phyloP scores from a whole-genome alignment of 1,284 basidiomycete genomes.

The Malassezia vespertilionis region DNA sequence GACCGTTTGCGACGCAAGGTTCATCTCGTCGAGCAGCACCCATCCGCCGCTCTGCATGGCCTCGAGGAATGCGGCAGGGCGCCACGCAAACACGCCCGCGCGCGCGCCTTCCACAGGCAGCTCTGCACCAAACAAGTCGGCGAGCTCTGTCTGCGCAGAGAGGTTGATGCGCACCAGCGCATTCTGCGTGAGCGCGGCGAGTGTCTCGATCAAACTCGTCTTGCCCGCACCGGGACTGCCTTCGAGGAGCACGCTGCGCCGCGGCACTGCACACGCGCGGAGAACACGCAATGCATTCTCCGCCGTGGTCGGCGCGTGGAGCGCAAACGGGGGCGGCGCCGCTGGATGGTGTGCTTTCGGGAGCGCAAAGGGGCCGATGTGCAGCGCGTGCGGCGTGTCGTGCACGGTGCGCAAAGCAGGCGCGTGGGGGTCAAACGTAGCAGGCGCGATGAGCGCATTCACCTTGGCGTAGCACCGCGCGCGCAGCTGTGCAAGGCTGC shows the following conservation, averaged over 20 bases:
- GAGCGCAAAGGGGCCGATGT: constrained; percentile 68
- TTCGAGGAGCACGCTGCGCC: constrained; percentile 85
- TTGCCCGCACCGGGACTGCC: constrained; percentile 99
- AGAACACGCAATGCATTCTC: constrained; percentile 81
- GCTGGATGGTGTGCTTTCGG: constrained; percentile 52
- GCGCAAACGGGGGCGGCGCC: constrained; percentile 16
- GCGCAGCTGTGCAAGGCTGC: constrained; percentile 63
- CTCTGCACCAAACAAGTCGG: constrained; percentile 93
- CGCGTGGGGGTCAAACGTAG: constrained; percentile 18
- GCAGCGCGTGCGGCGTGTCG: constrained; percentile 49
- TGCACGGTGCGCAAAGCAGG: constrained; percentile 50
- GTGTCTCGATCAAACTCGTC: constrained; percentile 79
- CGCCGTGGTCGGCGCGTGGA: constrained; percentile 67
- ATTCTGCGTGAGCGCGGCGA: constrained; percentile 71
- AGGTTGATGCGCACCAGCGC: constrained; percentile 89
- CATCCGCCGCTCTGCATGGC: constrained; percentile 66
- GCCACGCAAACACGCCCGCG: constrained; percentile 92
- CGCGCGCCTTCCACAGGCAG: constrained; percentile 83
- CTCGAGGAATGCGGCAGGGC: constrained; percentile 85
- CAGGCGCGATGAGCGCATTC: constrained; percentile 48
- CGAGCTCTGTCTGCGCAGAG: constrained; percentile 94
- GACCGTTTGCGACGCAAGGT: constrained; percentile 78
- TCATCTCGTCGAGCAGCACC: constrained; percentile 99
- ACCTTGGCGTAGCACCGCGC: constrained; percentile 23
- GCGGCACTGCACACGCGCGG: constrained; percentile 70